Evolutionary conservation across 2,329 filamentous ascomycete species (phyloP), one percentile per base, ranked within the genome.

Genomic region (Pseudomassariella vexata): DNA sequence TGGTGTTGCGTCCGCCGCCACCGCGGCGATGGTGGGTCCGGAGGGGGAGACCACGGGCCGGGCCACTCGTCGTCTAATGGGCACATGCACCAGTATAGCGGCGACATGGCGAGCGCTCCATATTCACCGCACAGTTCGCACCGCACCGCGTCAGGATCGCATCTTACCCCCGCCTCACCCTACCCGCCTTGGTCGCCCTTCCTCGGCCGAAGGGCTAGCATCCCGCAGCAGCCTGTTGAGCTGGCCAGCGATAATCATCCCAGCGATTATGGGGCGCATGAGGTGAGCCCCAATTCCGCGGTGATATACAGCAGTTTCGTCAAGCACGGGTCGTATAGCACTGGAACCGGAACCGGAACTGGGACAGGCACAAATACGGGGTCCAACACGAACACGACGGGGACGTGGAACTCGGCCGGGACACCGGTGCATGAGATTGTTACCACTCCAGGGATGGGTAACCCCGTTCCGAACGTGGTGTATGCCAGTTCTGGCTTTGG

Each of bases 1-100:
- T 57, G 52, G 34, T 54, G 52, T 28, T 43, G 62, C 28, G 24
- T 60, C 21, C 53, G 55, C 17, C 53, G 44, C 7, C 38, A 36
- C 15, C 38, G 17, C 24, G 38, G 2, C 18, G 30, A 3, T 20
- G 23, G n/a, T 15, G 11, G 17, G 23, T 11, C 4, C 18, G 21
- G 12, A 16, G 16, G 19, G 20, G 9, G 11, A 21, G 23, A 9
- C 16, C 20, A 33, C 19, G 6, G 10, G 14, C n/a, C 19, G 21
- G 10, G 14, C n/a, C 19, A 18, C 16, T 24, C 17, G 20, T 24
- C 21, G 12, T 25, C 19, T 24, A 15, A 24, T 9, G 23, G 20
- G n/a, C 24, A 24, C 24, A 24, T n/a, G 12, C 9, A 16, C 7
- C 28, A 15, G 5, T 15, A 19, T 14, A 9, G 16, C 17, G 21